Base-by-base conservation (phyloP, 805 yeast species). In the Candida fluviatilis region DNA sequence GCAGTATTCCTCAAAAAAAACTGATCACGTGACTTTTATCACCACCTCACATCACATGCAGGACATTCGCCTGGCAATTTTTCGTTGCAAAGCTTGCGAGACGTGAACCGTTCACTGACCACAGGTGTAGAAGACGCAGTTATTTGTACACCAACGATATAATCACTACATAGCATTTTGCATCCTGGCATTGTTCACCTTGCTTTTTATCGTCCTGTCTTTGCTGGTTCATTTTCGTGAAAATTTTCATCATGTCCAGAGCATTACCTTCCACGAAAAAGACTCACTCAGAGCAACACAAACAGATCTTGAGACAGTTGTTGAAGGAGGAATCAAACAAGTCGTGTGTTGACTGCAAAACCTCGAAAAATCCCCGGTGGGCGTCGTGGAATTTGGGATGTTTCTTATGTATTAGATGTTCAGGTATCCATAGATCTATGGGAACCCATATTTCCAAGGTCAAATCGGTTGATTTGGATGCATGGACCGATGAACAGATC, bases 331-430 rank as follows among this genome's bases (percentile, higher is more conserved):
- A 80, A 1, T 78, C 78, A 26, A 93, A 93, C 68, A 78, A 76
- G 52, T 58, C 66, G 31, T 91, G 99, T 60, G 95, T 90, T 2
- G 99, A 91, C 61, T 91, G 99, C 64, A 91, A 93, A 60, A 74
- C 80, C 0, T 75, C 91, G 11, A 75, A 83, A 25, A 95, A 91
- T 60, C 99, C 99, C 16, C 75, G 98, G 38, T 91, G 99, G 99
- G 96, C 98, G 8, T 82, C 95, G 14, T 91, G 97, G 96, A 89
- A 84, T 50, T 61, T 91, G 38, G 99, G 99, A 17, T 79, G 93
- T 40, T 90, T 93, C 54, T 76, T 91, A 30, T 91, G 99, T 61
- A 91, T 91, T 47, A 74, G 93, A 51, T 91, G 99, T 62, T 90
- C 97, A 1, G 99, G 99, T 1, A 84, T 91, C 45, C 99, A 91